Percentiles rank a stretch among this genome's conserved stretches.
phyloP scores from a whole-genome alignment of 345 rosid species.

The Noccaea caerulescens region DNA sequence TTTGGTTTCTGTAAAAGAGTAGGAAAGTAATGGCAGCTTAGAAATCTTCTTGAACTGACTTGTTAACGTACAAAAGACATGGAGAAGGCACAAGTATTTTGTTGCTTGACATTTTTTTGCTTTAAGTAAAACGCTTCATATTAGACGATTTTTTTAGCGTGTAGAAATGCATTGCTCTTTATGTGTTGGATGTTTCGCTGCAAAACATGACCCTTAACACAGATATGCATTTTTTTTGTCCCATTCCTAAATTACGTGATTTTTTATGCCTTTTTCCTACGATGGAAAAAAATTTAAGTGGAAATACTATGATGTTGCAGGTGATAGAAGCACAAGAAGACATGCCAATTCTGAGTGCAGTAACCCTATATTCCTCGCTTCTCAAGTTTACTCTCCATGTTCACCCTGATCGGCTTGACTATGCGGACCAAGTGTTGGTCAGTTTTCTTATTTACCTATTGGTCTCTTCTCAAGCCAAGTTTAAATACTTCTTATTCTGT shows the following conservation, averaged over 20 bases:
- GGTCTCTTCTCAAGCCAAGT: slow-evolving; percentile 23
- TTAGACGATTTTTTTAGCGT: slow-evolving; percentile 5
- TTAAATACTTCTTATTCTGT: slow-evolving; percentile 14
- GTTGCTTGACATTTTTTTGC: slow-evolving; percentile 7
- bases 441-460: slow-evolving; percentile 32
- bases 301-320: slow-evolving; percentile 51
- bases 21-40: slow-evolving; percentile 33
- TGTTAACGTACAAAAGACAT: slow-evolving; percentile 22
- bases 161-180: slow-evolving; percentile 11
- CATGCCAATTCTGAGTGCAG: slow-evolving; percentile 93
- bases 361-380: slow-evolving; percentile 93
- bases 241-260: slow-evolving; percentile 3
- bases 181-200: slow-evolving; percentile 16
- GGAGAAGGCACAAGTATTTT: slow-evolving; percentile 20
- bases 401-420: slow-evolving; percentile 98
- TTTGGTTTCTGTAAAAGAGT: slow-evolving; percentile 13
- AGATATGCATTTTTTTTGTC: slow-evolving; percentile 9
- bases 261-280: slow-evolving; percentile 21
- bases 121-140: neutral
- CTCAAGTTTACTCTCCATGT: slow-evolving; percentile 97
- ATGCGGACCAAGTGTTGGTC: slow-evolving; percentile 88
- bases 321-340: slow-evolving; percentile 95
- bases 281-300: neutral
- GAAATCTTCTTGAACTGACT: slow-evolving; percentile 15
- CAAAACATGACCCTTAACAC: slow-evolving; percentile 13